Conservation (phyloP, 1,139 yeast species). For the Sugiyamaella xylanicola region DNA sequence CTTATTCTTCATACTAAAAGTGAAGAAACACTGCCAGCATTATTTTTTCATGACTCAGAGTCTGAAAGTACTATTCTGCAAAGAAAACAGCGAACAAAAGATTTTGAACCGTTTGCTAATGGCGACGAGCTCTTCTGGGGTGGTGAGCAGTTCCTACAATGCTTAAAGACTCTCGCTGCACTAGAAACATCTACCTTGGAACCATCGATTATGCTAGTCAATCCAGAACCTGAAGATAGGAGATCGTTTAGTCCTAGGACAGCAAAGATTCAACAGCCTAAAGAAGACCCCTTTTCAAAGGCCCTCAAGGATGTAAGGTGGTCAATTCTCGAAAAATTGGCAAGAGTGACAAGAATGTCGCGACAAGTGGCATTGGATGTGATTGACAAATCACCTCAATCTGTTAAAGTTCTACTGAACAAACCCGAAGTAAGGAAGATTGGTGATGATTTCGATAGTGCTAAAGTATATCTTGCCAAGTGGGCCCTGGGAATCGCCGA, state of each 20-base stretch:
- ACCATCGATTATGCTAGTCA: slow-evolving; percentile 69
- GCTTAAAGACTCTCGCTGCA: slow-evolving; percentile 56
- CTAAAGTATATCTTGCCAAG: slow-evolving; percentile 86
- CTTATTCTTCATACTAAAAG: slow-evolving; percentile 65
- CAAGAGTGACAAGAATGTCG: slow-evolving; percentile 74
- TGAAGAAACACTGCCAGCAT: slow-evolving; percentile 75
- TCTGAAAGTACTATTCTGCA: slow-evolving; percentile 70
- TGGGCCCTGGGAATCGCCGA: slow-evolving; percentile 97
- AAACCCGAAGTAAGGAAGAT: slow-evolving; percentile 80
- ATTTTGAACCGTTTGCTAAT: slow-evolving; percentile 74
- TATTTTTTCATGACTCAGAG: slow-evolving; percentile 91
- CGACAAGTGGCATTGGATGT: slow-evolving; percentile 59
- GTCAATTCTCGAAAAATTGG: slow-evolving; percentile 82
- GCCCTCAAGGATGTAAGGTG: slow-evolving; percentile 72
- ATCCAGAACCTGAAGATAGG: slow-evolving; percentile 78
- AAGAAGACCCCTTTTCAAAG: slow-evolving; percentile 35
- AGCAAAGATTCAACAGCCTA: slow-evolving; percentile 38
- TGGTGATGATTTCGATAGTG: slow-evolving; percentile 91
- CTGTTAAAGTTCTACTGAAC: slow-evolving; percentile 61
- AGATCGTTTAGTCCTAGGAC: slow-evolving; percentile 69
- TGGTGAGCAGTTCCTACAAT: slow-evolving; percentile 71
- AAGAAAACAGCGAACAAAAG: slow-evolving; percentile 58
- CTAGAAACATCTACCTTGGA: slow-evolving; percentile 72
- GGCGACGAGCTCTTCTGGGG: slow-evolving; percentile 82
- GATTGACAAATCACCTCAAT: slow-evolving; percentile 65